Base-by-base conservation (phyloP, 768 basidiomycete species). In the Hemileccinum impolitum region DNA sequence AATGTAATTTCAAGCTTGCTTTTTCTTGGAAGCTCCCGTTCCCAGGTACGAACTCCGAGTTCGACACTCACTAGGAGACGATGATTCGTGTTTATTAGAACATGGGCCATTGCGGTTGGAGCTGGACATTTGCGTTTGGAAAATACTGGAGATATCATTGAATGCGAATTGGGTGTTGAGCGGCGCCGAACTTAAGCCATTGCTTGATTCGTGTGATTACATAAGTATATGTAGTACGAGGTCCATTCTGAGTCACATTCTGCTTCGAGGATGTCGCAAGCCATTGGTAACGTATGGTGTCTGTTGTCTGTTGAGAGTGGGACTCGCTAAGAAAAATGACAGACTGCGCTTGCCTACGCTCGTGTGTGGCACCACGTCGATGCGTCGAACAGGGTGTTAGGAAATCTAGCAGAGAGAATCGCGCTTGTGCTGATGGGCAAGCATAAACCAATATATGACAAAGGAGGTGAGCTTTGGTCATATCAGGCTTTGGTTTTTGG, bases 351-450 rank as follows among this genome's bases (percentile, higher is more conserved):
- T 55, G 94, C 93, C 0, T 94, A 92, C 60, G 87, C 91, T n/a
- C 78, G 94, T 39, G 84, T 93, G 39, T 99, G 95, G 96, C 93
- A 97, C 66, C 90, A 90, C 53, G 91, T 93, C 54, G 87, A 95
- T 60, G 94, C 94, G 12, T 78, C 87, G 10, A 89, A 90, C 59
- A 84, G 94, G 34, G 75, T 94, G n/a, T 77, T 98, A 15, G 96
- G 96, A 64, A 92, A 94, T 75, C 79, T 98, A 10, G 94, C 96
- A 6, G 86, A 90, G 59, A 80, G 92, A 31, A 96, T 99, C 59
- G 95, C 96, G 3, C 80, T 91, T 50, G 93, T 94, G 28, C 78
- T 99, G 39, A 97, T 97, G 95, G 96, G 95, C 63, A 99, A 98
- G 72, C 94, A 98, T 69, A 99, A 98, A 65, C 94, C 95, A 6